These are phyloP conservation scores for Haplosporangium sp. DNA, from an alignment of 371 early-diverging fungal genomes.

Conservation along the genomic window DNA sequence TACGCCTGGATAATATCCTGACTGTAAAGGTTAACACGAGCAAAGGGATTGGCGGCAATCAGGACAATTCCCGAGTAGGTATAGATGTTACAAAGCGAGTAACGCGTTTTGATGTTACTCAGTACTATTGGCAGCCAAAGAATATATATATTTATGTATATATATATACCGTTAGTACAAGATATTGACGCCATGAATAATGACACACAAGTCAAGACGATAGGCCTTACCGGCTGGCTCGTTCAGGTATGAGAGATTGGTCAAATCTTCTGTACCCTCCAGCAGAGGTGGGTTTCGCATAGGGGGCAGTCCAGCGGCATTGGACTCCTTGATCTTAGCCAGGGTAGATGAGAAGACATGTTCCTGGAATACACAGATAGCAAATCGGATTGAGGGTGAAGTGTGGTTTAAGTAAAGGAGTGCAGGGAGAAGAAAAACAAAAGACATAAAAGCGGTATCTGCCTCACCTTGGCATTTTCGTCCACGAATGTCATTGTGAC, in stretches of 20 bases:
- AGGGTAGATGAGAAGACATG: constrained; percentile 77
- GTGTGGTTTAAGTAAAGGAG: background rate
- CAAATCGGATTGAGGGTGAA: background rate
- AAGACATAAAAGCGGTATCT: too few species aligned
- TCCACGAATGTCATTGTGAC: constrained; percentile 73
- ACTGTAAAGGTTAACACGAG: constrained; percentile 85
- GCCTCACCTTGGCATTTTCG: constrained; percentile 60
- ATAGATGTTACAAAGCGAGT: constrained; percentile 91
- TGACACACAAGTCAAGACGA: background rate
- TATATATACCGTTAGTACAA: background rate
- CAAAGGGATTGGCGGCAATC: constrained; percentile 98
- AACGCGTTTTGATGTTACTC: constrained; percentile 88
- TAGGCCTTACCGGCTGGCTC: constrained; percentile 83
- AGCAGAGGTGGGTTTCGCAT: constrained; percentile 88
- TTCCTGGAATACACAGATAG: constrained; percentile 40
- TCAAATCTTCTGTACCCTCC: constrained; percentile 92
- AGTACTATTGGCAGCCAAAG: constrained; percentile 69
- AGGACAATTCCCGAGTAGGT: constrained; percentile 99
- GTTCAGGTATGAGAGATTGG: constrained; percentile 89
- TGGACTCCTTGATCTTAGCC: constrained; percentile 69
- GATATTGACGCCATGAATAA: too few species aligned
- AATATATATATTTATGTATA: background rate
- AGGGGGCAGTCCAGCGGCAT: constrained; percentile 81
- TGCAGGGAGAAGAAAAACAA: background rate
- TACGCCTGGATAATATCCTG: constrained; percentile 91